Percentiles rank a stretch among this genome's conserved stretches.
phyloP scores from a whole-genome alignment of 2,329 filamentous ascomycete genomes.

The Pestalotiopsis sp. region DNA sequence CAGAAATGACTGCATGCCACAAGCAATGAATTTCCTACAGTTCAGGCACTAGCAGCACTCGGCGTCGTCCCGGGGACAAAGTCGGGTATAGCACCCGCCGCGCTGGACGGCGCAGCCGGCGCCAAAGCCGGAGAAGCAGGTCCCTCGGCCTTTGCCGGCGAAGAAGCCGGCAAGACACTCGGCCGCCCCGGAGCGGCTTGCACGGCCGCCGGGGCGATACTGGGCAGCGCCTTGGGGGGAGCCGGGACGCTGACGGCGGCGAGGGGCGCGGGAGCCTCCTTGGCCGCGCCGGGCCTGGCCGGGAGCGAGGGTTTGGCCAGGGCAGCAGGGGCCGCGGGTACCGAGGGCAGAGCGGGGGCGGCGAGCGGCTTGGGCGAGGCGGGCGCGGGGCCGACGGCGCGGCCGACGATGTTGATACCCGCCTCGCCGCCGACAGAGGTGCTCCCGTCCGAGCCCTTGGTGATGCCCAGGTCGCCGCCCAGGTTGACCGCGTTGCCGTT shows the following conservation, averaged over 20 bases:
- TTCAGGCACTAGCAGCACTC: background rate
- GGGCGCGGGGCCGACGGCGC: background rate
- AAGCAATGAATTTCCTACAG: background rate
- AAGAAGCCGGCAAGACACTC: background rate
- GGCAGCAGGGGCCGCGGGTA: background rate
- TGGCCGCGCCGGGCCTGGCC: background rate
- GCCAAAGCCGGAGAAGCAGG: background rate
- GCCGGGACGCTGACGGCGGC: background rate
- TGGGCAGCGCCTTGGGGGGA: background rate
- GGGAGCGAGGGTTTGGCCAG: background rate
- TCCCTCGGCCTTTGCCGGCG: background rate
- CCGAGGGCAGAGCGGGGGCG: background rate
- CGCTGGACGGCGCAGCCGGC: background rate
- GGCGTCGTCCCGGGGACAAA: slow-evolving; percentile 6
- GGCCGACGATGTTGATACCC: slow-evolving; percentile 22
- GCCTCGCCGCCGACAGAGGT: slow-evolving; percentile 22
- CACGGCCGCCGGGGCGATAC: background rate
- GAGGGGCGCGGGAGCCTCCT: background rate
- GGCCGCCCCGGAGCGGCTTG: background rate
- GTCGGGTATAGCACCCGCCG: background rate
- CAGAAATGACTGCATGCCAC: background rate
- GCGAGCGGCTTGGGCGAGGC: background rate
- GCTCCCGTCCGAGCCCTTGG: slow-evolving; percentile 23
- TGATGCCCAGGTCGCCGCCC: slow-evolving; percentile 24
- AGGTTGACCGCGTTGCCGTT: slow-evolving; percentile 19